A percentile compares a stretch with the other conserved stretches of the same genome.
These are phyloP conservation scores for Chrysanthemum seticuspe DNA, from an alignment of 129 eudicot species.

Conservation along the genomic window DNA sequence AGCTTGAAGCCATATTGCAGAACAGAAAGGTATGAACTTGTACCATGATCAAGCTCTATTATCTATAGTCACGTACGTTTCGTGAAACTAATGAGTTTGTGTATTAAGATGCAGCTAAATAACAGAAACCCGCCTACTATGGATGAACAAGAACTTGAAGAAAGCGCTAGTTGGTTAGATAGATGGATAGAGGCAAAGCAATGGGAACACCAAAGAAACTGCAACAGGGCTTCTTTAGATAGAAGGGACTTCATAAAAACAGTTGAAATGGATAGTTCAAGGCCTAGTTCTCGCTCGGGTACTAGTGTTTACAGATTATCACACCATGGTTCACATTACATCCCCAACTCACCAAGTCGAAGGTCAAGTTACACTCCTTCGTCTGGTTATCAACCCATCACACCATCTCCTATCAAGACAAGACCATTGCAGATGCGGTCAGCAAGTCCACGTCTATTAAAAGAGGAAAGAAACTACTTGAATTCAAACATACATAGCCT, in stretches of 20 bases:
- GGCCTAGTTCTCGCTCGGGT: conserved; percentile 34
- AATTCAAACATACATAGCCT: conserved; percentile 68
- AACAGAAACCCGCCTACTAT: conserved; percentile 29
- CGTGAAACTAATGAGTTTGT: conserved; percentile 11
- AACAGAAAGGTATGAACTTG: conserved; percentile 48
- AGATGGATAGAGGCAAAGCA: conserved; percentile 61
- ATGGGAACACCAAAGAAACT: conserved; percentile 47
- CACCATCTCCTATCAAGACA: conserved; percentile 55
- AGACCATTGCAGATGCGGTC: conserved; percentile 54
- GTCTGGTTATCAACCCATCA: conserved; percentile 39
- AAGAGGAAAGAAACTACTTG: conserved; percentile 63
- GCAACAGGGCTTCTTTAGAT: conserved; percentile 61
- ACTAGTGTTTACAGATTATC: conserved; percentile 30
- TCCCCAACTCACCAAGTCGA: conserved; percentile 45
- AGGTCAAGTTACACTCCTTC: conserved; percentile 43
- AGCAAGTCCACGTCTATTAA: conserved; percentile 62
- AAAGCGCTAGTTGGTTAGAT: conserved; percentile 57
- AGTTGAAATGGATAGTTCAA: conserved; percentile 57
- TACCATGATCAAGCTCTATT: neutral
- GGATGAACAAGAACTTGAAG: conserved; percentile 53
- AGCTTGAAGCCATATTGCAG: conserved; percentile 61
- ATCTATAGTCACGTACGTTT: neutral
- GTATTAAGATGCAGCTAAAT: conserved; percentile 35
- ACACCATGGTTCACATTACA: conserved; percentile 34
- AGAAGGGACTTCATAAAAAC: conserved; percentile 55